Evolutionary conservation across 1,284 basidiomycete genomes (phyloP).

Genomic region (Sutorius eximius): DNA sequence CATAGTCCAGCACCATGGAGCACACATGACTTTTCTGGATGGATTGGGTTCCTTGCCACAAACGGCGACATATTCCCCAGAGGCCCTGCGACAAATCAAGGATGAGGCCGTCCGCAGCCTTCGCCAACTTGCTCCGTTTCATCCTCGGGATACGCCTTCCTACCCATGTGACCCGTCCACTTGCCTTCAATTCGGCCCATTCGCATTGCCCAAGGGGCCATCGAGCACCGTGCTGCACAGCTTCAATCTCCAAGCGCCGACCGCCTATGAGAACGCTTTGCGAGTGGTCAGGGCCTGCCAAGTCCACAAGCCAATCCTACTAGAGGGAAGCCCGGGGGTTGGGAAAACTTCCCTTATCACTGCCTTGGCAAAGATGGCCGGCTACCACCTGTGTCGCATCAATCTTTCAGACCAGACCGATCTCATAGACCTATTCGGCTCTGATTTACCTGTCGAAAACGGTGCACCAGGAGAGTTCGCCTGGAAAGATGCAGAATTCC

Average conservation of each 20-base stretch:
- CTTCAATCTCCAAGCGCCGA: conserved; percentile 89
- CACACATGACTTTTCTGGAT: conserved; percentile 84
- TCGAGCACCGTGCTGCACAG: conserved; percentile 35
- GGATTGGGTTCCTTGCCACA: conserved; percentile 80
- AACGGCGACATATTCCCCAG: conserved; percentile 53
- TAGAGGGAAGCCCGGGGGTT: conserved; percentile 99
- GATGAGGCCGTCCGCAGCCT: conserved; percentile 49
- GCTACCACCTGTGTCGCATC: conserved; percentile 88
- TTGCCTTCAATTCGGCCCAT: conserved; percentile 72
- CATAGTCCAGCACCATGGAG: conserved; percentile 73
- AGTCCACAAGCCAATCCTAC: conserved; percentile 86
- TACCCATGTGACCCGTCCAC: conserved; percentile 37
- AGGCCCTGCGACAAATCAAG: conserved; percentile 50
- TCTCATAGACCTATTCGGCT: conserved; percentile 94
- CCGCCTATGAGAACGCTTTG: conserved; percentile 86
- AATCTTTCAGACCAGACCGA: conserved; percentile 99
- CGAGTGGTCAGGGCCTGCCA: conserved; percentile 91
- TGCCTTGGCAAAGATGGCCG: conserved; percentile 82
- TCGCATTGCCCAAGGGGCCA: conserved; percentile 68
- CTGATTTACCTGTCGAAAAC: conserved; percentile 93
- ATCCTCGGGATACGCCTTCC: conserved; percentile 28
- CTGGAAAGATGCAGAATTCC: conserved; percentile 97
- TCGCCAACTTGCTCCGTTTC: conserved; percentile 51
- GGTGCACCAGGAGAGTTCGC: conserved; percentile 91
- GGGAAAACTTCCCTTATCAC: conserved; percentile 96